These are phyloP conservation scores for Amylocystis lapponica DNA, from an alignment of 768 basidiomycete species.

Conservation along the genomic window DNA sequence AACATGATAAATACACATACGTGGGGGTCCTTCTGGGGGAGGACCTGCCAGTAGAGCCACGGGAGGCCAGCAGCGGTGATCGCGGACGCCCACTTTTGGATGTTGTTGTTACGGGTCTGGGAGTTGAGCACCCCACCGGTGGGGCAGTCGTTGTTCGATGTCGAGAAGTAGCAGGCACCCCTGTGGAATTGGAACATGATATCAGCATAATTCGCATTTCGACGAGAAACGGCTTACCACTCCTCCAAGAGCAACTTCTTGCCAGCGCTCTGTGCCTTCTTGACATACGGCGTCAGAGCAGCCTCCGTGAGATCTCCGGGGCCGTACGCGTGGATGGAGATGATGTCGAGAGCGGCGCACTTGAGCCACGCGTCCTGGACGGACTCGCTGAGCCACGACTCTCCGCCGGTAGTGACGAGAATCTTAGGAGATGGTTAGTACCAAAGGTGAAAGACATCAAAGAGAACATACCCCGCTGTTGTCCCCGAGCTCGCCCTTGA, in stretches of 20 bases:
- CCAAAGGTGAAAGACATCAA: not conserved
- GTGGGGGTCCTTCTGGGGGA: constrained; percentile 31
- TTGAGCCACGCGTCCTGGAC: constrained; percentile 18
- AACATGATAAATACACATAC: too few relatives aligned
- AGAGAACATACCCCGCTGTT: constrained; percentile 17
- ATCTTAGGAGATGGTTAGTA: constrained; percentile 15
- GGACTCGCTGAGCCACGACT: constrained; percentile 23
- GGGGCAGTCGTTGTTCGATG: constrained; percentile 24
- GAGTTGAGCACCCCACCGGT: constrained; percentile 16
- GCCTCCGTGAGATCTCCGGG: constrained; percentile 23
- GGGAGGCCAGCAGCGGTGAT: constrained; percentile 30
- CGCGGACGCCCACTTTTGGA: constrained; percentile 27
- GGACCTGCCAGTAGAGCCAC: constrained; percentile 34
- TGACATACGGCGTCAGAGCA: constrained; percentile 19
- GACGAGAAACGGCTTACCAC: too few relatives aligned
- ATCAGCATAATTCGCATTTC: too few relatives aligned
- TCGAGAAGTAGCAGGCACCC: constrained; percentile 24
- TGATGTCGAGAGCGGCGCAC: constrained; percentile 26
- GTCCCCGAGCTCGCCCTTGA: constrained; percentile 14
- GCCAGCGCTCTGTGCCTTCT: constrained; percentile 26
- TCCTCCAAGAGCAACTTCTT: constrained; percentile 34
- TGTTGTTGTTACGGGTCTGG: constrained; percentile 27
- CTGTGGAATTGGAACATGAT: constrained; percentile 1
- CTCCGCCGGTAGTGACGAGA: constrained; percentile 24
- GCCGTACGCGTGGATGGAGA: constrained; percentile 34